Evolutionary conservation across 129 eudicot species (phyloP), one percentile per base, ranked within the genome.

Genomic region (Heracleum sosnowskyi): DNA sequence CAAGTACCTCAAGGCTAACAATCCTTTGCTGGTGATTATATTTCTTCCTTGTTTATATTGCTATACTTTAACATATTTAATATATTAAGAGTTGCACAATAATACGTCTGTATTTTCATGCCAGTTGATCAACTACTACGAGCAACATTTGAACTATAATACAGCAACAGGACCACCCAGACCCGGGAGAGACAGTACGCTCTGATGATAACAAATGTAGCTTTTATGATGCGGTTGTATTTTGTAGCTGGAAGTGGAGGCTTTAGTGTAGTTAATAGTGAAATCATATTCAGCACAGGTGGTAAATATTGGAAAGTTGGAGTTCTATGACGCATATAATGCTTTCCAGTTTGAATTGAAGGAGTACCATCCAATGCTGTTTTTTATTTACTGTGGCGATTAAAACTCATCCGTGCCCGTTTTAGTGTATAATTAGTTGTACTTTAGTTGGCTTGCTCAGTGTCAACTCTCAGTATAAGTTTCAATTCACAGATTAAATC

Each of bases 121-220:
- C 79, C 97, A 92, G 97, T 76, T 92, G 85, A 88, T 92, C 79
- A 85, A 88, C 87, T 92, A 74, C 82, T 92, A 92, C 31, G 97
- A 92, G 89, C 88, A 82, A 78, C 89, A 92, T 84, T 83, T 92
- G 68, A 91, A 96, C 55, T 92, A 88, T 55, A 75, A 47, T 44
- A 10, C 63, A 26, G 33, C 62, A 16, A 26, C 37, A 78, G 53
- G 63, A 18, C 60, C 6, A 16, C n/a, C 10, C 22, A 0, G 36
- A 29, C 28, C 33, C 10, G 80, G 74, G 31, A 7, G 74, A 49
- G 41, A 63, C 45, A n/a, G 47, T 26, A 55, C 5, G 31, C 31
- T 2, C 64, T 57, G 31, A 57, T 55, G 0, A 57, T 57, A 8
- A 57, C 64, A 57, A 24, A 57, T 10, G 15, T 57, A 24, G 31